A percentile compares a stretch with the other conserved stretches of the same genome.
These are phyloP conservation scores for Neofusicoccum kwambonambiense DNA, from an alignment of 2,329 filamentous ascomycete genomes.

Conservation along the genomic window DNA sequence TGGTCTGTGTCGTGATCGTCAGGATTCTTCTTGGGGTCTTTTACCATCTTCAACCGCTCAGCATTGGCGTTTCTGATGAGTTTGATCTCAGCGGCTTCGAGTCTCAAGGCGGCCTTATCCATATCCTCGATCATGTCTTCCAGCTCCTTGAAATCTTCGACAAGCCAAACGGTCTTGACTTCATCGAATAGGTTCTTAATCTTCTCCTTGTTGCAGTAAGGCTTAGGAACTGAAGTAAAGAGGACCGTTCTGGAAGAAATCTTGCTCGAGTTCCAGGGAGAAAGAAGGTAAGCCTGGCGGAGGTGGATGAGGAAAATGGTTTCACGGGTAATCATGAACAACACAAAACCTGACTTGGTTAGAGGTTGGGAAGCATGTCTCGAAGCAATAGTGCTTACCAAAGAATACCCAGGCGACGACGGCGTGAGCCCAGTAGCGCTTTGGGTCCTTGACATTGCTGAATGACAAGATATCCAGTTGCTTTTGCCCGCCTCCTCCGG, in stretches of 20 bases:
- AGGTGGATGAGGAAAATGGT: conserved; percentile 49
- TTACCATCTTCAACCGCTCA: conserved; percentile 65
- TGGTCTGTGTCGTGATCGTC: conserved; percentile 14
- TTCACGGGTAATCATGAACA: conserved; percentile 47
- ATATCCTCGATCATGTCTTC: conserved; percentile 45
- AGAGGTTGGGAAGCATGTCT: neutral
- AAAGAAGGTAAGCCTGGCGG: conserved; percentile 49
- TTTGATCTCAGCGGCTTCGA: conserved; percentile 47
- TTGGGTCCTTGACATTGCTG: conserved; percentile 34
- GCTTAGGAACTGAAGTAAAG: conserved; percentile 47
- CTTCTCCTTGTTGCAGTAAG: conserved; percentile 37
- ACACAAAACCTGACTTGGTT: conserved; percentile 32
- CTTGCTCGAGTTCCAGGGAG: conserved; percentile 43
- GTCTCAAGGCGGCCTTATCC: conserved; percentile 41
- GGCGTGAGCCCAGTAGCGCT: conserved; percentile 47
- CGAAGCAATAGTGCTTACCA: conserved; percentile 3
- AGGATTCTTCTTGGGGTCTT: conserved; percentile 42
- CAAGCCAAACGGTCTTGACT: conserved; percentile 47
- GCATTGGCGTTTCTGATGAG: conserved; percentile 57
- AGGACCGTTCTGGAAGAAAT: conserved; percentile 49
- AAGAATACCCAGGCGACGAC: conserved; percentile 29
- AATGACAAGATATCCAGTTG: conserved; percentile 41
- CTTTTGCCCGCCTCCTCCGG: conserved; percentile 35
- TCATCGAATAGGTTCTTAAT: conserved; percentile 41
- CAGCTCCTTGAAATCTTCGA: conserved; percentile 46